Base-by-base conservation (phyloP, 2,329 filamentous ascomycete genomes). In the Canariomyces notabilis region DNA sequence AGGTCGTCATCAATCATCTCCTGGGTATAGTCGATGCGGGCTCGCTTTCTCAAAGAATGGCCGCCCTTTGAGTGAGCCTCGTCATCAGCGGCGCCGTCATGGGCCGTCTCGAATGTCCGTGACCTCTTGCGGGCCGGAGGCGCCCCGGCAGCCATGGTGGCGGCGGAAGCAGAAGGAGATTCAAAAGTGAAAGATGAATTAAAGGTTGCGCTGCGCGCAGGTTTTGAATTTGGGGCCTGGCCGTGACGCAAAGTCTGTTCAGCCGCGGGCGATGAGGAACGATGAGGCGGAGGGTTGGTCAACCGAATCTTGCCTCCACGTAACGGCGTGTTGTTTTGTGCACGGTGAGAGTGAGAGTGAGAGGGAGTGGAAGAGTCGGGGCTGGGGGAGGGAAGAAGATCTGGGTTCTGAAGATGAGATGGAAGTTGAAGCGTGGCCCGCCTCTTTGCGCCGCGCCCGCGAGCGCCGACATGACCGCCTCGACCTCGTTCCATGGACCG, bases 21-120 rank as follows among this genome's bases (percentile, higher is more conserved):
- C 53, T 77, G 74, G 26, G 73, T 75, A 66, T 80, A 80, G 61
- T 80, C 76, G 52, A 80, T 69, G 48, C 75, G 75, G 42, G 73
- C 67, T 43, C 77, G 70, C 61, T 75, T 78, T 53, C 77, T 70
- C 22, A 81, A 69, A 26, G 76, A 77, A 62, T 80, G 77, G 39
- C 77, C 76, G 42, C 77, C 77, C 60, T 80, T 77, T 48, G 69
- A 72, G 52, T 72, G 66, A 31, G 68, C 65, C 18, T 76, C 74
- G 36, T 73, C 72, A n/a, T 69, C 67, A 12, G 64, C 68, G 45
- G 62, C 57, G 36, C 57, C 59, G 23, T 65, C 58, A 32, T 59
- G 57, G 42, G 64, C 64, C n/a, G 57, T 52, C 37, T 73, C 70
- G 57, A 71, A 68, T 44, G 66, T 69, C 40, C 68, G 68, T 41